A percentile compares a stretch with the other conserved stretches of the same genome.
phyloP scores from a whole-genome alignment of 2,329 filamentous ascomycete genomes.

The Ophiostoma angusticollis region DNA sequence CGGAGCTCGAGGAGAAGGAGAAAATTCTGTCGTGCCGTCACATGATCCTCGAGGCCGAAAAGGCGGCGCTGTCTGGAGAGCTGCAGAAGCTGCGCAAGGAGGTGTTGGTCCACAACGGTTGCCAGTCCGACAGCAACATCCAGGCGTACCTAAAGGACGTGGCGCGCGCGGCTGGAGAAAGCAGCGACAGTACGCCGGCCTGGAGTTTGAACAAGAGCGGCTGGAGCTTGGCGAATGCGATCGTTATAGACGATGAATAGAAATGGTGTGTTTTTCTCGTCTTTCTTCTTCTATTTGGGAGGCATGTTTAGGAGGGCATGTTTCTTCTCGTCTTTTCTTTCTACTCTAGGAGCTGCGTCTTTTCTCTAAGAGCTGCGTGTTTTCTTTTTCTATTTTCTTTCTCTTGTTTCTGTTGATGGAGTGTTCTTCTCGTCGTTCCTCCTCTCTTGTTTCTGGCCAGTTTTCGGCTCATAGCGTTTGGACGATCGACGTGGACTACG shows the following conservation, averaged over 20 bases:
- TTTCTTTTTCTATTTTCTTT: not conserved
- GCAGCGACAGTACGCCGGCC: constrained; percentile 5
- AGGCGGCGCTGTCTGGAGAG: constrained; percentile 17
- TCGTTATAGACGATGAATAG: too few relatives aligned
- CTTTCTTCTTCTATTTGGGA: not conserved
- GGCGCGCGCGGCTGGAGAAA: constrained; percentile 12
- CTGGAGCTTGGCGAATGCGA: not conserved
- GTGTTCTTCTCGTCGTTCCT: not conserved
- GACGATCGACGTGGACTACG: too few relatives aligned
- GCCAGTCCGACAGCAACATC: constrained; percentile 17
- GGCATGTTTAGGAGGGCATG: not conserved
- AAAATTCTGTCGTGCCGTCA: constrained; percentile 10
- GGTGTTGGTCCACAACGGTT: constrained; percentile 19
- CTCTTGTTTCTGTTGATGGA: not conserved
- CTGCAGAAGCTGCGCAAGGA: constrained; percentile 20
- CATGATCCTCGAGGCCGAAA: constrained; percentile 13
- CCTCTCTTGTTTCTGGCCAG: not conserved
- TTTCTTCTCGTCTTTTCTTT: not conserved
- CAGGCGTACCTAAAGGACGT: constrained; percentile 18
- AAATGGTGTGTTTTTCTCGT: not conserved
- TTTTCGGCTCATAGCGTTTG: too few relatives aligned
- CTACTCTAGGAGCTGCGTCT: not conserved
- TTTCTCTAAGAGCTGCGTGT: not conserved
- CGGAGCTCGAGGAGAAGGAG: constrained; percentile 17
- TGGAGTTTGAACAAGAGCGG: constrained; percentile 13